Evolutionary conservation across 441 rosid genomes (phyloP).

Genomic region (Flueggea neowawraea): DNA sequence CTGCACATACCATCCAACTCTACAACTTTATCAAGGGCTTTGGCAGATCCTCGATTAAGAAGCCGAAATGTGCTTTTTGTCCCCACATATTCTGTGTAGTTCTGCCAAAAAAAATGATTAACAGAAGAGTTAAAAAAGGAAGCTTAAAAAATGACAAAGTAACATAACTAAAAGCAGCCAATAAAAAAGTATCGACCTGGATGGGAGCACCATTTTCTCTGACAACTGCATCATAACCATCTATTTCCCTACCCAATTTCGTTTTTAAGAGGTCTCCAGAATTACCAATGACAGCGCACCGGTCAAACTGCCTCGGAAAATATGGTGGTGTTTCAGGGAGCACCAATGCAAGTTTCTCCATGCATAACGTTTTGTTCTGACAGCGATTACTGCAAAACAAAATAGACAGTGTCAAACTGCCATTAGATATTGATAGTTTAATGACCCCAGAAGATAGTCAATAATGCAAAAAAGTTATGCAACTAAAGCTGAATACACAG

Average conservation of each 20-base stretch:
- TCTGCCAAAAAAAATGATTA: conserved; percentile 16
- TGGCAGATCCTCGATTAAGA: conserved; percentile 96
- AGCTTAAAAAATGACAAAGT: conserved; percentile 4
- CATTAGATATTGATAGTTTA: not conserved
- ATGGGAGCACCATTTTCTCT: conserved; percentile 97
- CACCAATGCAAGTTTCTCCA: conserved; percentile 82
- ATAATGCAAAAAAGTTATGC: not conserved
- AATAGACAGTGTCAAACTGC: conserved; percentile 15
- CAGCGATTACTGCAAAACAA: conserved; percentile 69
- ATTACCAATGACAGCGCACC: conserved; percentile 97
- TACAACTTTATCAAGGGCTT: conserved; percentile 98
- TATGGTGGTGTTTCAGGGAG: conserved; percentile 86
- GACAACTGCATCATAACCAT: conserved; percentile 77
- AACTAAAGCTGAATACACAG: too few relatives aligned
- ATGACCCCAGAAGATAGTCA: not conserved
- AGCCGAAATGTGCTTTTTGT: conserved; percentile 87
- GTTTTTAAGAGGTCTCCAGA: conserved; percentile 94
- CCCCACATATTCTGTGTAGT: conserved; percentile 38
- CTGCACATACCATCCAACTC: conserved; percentile 81
- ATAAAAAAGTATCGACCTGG: conserved; percentile 41
- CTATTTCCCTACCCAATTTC: conserved; percentile 89
- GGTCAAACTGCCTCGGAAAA: conserved; percentile 73
- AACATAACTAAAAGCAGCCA: conserved; percentile 1
- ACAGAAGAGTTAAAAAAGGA: not conserved
- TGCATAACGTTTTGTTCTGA: conserved; percentile 68